These are phyloP conservation scores for Syncephalastrum racemosum DNA, from an alignment of 371 early-diverging fungal species.

Conservation along the genomic window DNA sequence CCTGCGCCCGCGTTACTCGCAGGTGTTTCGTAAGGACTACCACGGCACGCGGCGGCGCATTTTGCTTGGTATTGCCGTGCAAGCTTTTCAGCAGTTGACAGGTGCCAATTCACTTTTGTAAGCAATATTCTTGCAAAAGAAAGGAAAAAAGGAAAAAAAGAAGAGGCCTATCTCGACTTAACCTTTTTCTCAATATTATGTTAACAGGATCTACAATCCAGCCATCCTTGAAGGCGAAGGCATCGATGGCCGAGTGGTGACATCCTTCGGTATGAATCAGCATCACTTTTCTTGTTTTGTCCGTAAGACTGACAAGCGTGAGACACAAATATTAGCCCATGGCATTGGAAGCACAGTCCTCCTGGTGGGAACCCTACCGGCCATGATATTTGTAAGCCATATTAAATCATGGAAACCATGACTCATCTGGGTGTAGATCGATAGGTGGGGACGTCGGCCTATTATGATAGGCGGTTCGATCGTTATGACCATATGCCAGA, in stretches of 20 bases:
- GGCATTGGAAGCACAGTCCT: conserved; percentile 9
- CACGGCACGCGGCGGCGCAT: conserved; percentile 56
- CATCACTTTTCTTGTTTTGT: no score
- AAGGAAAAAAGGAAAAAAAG: no score
- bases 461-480: conserved; percentile 54
- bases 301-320: no score
- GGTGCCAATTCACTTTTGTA: conserved; percentile 80
- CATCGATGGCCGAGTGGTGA: no score
- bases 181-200: no score
- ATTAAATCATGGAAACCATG: not conserved
- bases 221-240: no score
- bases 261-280: no score
- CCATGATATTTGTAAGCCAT: conserved; percentile 5
- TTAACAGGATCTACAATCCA: no score
- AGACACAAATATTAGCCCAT: conserved; percentile 4
- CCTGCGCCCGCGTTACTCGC: conserved; percentile 28
- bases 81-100: conserved; percentile 73
- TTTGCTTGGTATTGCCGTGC: conserved; percentile 67
- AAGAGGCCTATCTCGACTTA: no score
- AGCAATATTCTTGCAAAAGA: not conserved
- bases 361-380: conserved; percentile 7
- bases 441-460: conserved; percentile 65
- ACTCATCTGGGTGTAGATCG: conserved; percentile 45
- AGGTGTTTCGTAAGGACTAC: conserved; percentile 19
- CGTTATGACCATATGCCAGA: conserved; percentile 38